Percentiles rank a stretch among this genome's conserved stretches.
phyloP scores from a whole-genome alignment of 208 protist species.

The Leishmania arabica region DNA sequence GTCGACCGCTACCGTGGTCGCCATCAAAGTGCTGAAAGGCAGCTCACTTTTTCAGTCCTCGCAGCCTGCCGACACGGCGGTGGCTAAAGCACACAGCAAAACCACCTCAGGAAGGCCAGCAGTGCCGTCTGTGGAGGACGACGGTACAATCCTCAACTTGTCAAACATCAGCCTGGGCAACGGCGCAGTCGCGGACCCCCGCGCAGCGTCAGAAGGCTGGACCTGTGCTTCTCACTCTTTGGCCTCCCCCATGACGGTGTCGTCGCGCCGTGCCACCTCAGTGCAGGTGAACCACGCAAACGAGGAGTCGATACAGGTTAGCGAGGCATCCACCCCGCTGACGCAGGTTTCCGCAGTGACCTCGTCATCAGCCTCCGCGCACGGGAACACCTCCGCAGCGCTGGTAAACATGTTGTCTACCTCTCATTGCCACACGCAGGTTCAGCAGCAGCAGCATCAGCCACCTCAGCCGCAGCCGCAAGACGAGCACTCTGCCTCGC shows the following conservation, averaged over 20 bases:
- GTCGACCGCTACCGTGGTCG: constrained; percentile 49
- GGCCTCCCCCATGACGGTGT: neutral
- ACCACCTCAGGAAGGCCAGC: neutral
- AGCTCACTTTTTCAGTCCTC: constrained; percentile 20
- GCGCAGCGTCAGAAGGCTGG: neutral
- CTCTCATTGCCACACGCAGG: neutral
- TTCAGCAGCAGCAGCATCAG: neutral
- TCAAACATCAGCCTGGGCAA: constrained; percentile 7
- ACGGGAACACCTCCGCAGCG: constrained; percentile 2
- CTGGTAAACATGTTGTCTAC: neutral
- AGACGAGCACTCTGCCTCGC: constrained; percentile 11
- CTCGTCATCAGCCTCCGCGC: neutral
- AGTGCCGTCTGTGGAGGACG: neutral
- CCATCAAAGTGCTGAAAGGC: constrained; percentile 77
- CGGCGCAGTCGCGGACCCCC: neutral
- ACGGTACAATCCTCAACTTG: constrained; percentile 1
- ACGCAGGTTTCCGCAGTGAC: neutral
- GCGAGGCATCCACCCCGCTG: constrained; percentile 4
- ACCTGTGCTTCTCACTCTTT: neutral
- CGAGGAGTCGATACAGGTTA: constrained; percentile 12
- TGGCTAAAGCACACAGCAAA: neutral
- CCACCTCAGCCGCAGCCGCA: neutral
- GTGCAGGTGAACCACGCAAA: neutral
- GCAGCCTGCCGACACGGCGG: neutral
- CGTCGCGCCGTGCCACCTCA: neutral